A percentile compares a stretch with the other conserved stretches of the same genome.
Evolutionary conservation across 1,284 basidiomycete species (phyloP).

Genomic region (Heliocybe sulcata): DNA sequence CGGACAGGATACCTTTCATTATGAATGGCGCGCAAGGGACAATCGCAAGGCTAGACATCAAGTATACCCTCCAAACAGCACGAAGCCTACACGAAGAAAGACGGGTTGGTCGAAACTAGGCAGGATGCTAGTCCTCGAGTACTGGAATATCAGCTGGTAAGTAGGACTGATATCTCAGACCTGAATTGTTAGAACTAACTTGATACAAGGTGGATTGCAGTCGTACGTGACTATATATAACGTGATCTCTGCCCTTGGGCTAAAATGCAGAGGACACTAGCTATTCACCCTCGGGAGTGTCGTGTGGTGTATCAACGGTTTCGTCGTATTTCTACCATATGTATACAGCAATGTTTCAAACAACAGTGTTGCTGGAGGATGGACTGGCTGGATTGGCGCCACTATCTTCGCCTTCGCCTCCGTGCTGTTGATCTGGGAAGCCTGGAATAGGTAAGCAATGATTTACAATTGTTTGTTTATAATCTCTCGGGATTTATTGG

Average conservation of each 20-base stretch:
- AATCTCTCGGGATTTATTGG: no score
- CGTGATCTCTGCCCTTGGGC: slow-evolving; percentile 12
- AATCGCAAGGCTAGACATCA: slow-evolving; percentile 15
- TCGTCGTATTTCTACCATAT: slow-evolving; percentile 43
- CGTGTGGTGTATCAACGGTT: slow-evolving; percentile 44
- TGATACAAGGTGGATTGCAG: slow-evolving; percentile 20
- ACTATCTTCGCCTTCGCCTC: slow-evolving; percentile 47
- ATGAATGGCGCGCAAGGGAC: slow-evolving; percentile 11
- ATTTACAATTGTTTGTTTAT: no score
- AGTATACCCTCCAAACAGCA: slow-evolving; percentile 7
- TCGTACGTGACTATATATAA: slow-evolving; percentile 21
- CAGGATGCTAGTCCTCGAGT: slow-evolving; percentile 6
- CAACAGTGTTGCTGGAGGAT: slow-evolving; percentile 31
- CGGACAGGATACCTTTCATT: slow-evolving; percentile 1
- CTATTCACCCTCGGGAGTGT: slow-evolving; percentile 3
- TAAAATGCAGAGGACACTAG: neutral
- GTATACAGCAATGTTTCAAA: slow-evolving; percentile 25
- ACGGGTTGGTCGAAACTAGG: slow-evolving; percentile 5
- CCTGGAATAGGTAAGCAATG: slow-evolving; percentile 28
- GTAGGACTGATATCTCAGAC: no score
- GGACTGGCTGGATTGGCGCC: slow-evolving; percentile 39
- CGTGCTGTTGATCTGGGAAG: slow-evolving; percentile 39
- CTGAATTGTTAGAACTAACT: slow-evolving; percentile 15
- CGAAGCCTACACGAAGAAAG: neutral
- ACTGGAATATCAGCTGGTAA: slow-evolving; percentile 1